Percentiles rank a stretch among this genome's conserved stretches.
These are phyloP conservation scores for Colletotrichum simmondsii DNA, from an alignment of 2,329 filamentous ascomycete genomes.

Conservation along the genomic window DNA sequence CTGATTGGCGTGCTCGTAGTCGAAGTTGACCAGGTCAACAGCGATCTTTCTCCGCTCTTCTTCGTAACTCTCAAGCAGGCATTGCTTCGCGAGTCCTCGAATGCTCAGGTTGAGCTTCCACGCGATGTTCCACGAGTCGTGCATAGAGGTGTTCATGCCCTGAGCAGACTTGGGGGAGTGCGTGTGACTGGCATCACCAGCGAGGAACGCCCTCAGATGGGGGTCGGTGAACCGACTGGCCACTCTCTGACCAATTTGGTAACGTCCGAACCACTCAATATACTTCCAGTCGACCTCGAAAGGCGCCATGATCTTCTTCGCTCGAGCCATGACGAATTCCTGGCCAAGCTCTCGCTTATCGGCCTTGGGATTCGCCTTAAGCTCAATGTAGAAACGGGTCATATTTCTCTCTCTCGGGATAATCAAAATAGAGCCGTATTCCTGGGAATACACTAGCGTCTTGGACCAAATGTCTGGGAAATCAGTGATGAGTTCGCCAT, in stretches of 20 bases:
- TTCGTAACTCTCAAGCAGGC: conserved; percentile 70
- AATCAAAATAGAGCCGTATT: conserved; percentile 76
- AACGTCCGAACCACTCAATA: conserved; percentile 78
- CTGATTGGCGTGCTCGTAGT: conserved; percentile 67
- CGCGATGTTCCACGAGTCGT: conserved; percentile 70
- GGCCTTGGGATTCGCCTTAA: conserved; percentile 57
- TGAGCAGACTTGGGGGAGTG: conserved; percentile 79
- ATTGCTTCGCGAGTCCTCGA: conserved; percentile 64
- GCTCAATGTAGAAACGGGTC: conserved; percentile 72
- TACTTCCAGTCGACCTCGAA: conserved; percentile 68
- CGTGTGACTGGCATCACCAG: conserved; percentile 77
- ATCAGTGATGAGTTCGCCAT: conserved; percentile 76
- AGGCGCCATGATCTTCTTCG: conserved; percentile 69
- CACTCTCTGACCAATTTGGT: conserved; percentile 77
- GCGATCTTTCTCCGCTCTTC: conserved; percentile 71
- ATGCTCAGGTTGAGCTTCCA: conserved; percentile 65
- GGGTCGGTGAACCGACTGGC: conserved; percentile 76
- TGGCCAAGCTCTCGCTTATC: conserved; percentile 60
- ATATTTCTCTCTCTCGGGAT: conserved; percentile 79
- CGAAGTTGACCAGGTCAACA: conserved; percentile 68
- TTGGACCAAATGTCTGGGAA: conserved; percentile 83
- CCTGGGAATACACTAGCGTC: conserved; percentile 74
- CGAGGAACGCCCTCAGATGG: conserved; percentile 72
- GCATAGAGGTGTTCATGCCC: conserved; percentile 72
- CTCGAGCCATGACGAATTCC: conserved; percentile 77